These are phyloP conservation scores for Trypanosoma mega DNA, from an alignment of 208 protist species.

Conservation along the genomic window DNA sequence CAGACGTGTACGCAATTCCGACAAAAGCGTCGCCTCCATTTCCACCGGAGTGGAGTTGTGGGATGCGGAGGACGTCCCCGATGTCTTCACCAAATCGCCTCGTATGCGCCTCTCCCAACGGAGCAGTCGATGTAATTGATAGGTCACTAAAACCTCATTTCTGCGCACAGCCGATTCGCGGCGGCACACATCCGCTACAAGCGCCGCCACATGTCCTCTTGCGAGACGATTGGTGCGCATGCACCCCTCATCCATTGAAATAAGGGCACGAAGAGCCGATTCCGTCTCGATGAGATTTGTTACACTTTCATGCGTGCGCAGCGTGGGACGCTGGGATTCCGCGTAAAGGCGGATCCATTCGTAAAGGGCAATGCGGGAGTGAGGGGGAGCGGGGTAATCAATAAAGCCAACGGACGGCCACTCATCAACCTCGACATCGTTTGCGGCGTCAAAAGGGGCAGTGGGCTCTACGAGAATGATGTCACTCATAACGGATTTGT, in stretches of 20 bases:
- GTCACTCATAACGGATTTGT: slow-evolving; percentile 4
- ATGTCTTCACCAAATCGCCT: too few relatives aligned
- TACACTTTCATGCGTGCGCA: neutral
- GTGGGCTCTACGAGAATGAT: slow-evolving; percentile 5
- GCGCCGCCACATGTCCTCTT: neutral
- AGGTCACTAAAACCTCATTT: slow-evolving; percentile 2
- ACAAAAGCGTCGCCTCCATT: neutral
- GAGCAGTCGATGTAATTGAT: slow-evolving; percentile 12
- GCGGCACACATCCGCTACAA: neutral
- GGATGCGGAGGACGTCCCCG: too few relatives aligned
- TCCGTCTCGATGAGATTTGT: neutral
- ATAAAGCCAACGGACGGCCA: neutral
- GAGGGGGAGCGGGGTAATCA: neutral
- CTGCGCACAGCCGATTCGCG: neutral
- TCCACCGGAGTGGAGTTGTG: neutral
- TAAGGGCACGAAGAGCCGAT: slow-evolving; percentile 5
- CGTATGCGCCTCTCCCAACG: slow-evolving; percentile 4
- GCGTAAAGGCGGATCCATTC: slow-evolving; percentile 15
- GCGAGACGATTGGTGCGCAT: slow-evolving; percentile 5
- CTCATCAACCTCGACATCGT: neutral
- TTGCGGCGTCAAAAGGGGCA: neutral
- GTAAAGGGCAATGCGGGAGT: slow-evolving; percentile 8
- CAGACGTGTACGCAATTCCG: slow-evolving; percentile 1
- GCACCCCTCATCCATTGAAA: slow-evolving; percentile 15
- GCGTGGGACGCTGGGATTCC: neutral